phyloP scores from a whole-genome alignment of 1,284 basidiomycete species.

The Phellinidium pouzarii region DNA sequence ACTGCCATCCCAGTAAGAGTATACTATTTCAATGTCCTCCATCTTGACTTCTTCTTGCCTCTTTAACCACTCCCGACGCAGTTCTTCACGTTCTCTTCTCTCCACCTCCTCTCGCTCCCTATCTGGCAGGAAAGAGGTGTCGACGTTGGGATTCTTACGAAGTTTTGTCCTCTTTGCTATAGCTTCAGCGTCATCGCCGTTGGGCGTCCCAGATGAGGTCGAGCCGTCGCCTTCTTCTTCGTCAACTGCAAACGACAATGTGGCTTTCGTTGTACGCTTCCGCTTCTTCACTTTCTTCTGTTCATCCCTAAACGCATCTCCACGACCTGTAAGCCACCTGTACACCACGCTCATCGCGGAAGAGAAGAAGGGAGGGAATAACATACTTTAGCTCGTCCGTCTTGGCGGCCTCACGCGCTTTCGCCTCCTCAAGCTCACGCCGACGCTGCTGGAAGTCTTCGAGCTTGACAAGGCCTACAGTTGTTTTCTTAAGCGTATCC shows the following conservation, averaged over 20 bases:
- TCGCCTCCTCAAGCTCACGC: conserved; percentile 89
- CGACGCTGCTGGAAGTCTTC: conserved; percentile 90
- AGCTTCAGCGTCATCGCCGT: conserved; percentile 32
- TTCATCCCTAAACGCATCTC: conserved; percentile 80
- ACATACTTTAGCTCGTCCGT: conserved; percentile 82
- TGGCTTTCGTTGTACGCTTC: conserved; percentile 72
- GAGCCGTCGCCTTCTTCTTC: conserved; percentile 39
- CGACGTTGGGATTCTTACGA: conserved; percentile 92
- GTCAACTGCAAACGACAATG: conserved; percentile 85
- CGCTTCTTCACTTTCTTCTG: conserved; percentile 87
- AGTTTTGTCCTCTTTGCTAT: conserved; percentile 69
- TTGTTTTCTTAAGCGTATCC: conserved; percentile 88
- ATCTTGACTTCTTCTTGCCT: conserved; percentile 86
- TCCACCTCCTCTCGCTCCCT: conserved; percentile 92
- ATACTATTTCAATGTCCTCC: conserved; percentile 88
- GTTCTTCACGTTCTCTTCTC: conserved; percentile 78
- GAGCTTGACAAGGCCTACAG: conserved; percentile 87
- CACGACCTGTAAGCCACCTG: conserved; percentile 62
- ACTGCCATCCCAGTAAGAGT: conserved; percentile 98
- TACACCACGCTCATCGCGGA: conserved; percentile 23
- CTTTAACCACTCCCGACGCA: conserved; percentile 86
- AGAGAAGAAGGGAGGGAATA: conserved; percentile 22
- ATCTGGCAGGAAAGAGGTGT: conserved; percentile 98
- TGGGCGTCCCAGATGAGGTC: conserved; percentile 28
- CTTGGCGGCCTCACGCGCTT: conserved; percentile 81